Percentiles rank a stretch among this genome's conserved stretches.
Conservation (phyloP, 345 rosid species). For the Eucalyptus virginea region DNA sequence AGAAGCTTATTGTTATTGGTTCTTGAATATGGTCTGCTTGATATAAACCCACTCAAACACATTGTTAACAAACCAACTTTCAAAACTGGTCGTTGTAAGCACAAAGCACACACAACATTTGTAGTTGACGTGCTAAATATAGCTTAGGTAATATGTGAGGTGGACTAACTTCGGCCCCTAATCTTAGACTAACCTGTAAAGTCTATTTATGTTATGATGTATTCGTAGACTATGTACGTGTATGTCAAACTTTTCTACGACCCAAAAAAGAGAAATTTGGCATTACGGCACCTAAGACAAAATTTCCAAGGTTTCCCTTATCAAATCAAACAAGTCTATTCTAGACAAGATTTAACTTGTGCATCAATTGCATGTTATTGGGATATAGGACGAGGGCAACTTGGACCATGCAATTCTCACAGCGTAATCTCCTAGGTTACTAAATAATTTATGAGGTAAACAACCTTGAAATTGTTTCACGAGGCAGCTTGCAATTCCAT, state of each 20-base stretch:
- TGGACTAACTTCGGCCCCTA: neutral
- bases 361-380: neutral
- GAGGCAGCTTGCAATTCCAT: neutral
- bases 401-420: neutral
- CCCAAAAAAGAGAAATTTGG: neutral
- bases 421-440: too few species aligned
- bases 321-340: neutral
- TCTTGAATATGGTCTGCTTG: neutral
- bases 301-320: neutral
- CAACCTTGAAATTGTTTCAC: neutral
- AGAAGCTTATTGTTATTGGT: neutral
- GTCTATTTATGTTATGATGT: neutral
- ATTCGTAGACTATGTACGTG: neutral
- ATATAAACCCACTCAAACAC: neutral
- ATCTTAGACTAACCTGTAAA: neutral
- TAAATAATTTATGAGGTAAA: neutral
- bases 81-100: neutral
- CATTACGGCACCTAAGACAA: neutral
- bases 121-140: neutral
- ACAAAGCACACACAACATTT: neutral
- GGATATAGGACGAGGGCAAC: neutral
- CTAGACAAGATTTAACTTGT: too few species aligned
- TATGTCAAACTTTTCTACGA: neutral
- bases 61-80: neutral
- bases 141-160: neutral